Base-by-base conservation (phyloP, 106 monocot species). In the Platanthera guangdongensis region DNA sequence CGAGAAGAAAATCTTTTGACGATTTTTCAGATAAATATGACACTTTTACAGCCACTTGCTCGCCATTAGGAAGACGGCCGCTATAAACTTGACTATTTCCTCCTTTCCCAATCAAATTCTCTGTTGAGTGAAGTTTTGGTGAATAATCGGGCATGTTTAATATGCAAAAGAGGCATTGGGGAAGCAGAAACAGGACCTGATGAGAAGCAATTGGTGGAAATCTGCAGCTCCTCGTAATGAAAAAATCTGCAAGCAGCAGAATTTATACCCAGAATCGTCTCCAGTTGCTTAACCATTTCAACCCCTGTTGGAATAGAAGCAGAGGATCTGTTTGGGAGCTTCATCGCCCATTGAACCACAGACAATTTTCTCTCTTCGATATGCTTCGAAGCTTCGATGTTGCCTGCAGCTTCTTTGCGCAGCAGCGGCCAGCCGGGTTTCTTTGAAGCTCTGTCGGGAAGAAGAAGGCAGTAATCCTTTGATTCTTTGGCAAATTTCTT, bases 301-400 rank as follows among this genome's bases (percentile, higher is more conserved):
- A 49, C 0, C 12, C 18, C 51, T 14, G 77, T 22, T 68, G 48
- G 60, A 25, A 4, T 62, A 30, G 74, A 28, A 70, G 75, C 57
- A 8, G 18, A 53, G 14, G 85, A 82, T 74, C 94, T 83, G 50
- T 78, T 72, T 8, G 94, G 94, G 12, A 95, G 81, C 62, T 76
- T 89, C 94, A 95, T 89, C 50, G 78, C 92, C 94, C 94, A 95
- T 11, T 95, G 89, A 9, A 92, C 91, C 30, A 95, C 94, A 2
- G 94, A 89, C 89, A 87, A 82, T 53, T 91, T 87, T 51, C 91
- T 49, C 3, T 75, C 83, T 64, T 74, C 73, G 15, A 47, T 51
- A 18, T 74, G 72, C 32, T 76, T 74, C 32, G 28, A 47, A 67
- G 14, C n/a, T 14, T 85, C 77, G 47, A 49, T 7, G 14, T 76